A percentile compares a stretch with the other conserved stretches of the same genome.
Evolutionary conservation across 2,329 filamentous ascomycete species (phyloP).

Genomic region (Fusarium camptoceras): DNA sequence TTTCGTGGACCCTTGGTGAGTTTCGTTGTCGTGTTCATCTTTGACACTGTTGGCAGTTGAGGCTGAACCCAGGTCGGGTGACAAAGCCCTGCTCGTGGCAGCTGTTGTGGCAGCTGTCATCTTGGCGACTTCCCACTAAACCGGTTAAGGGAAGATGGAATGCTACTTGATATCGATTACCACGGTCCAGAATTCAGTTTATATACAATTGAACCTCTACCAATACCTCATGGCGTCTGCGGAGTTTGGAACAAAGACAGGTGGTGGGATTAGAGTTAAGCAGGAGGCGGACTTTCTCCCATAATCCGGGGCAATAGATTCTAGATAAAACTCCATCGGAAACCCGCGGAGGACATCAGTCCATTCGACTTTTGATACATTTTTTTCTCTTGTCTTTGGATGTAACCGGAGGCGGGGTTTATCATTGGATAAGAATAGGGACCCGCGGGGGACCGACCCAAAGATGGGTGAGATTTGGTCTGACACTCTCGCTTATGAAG

Average conservation of each 20-base stretch:
- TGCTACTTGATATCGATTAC: neutral
- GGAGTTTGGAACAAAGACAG: neutral
- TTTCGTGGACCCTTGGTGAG: neutral
- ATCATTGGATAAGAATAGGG: neutral
- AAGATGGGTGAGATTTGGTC: neutral
- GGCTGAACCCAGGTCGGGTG: neutral
- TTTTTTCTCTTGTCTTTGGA: neutral
- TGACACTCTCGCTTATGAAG: conserved; percentile 22
- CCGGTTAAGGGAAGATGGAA: neutral
- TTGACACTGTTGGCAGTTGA: conserved; percentile 19
- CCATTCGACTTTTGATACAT: neutral
- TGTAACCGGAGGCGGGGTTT: conserved; percentile 14
- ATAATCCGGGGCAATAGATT: neutral
- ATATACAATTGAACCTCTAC: neutral
- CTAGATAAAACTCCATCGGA: neutral
- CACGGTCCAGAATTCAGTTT: neutral
- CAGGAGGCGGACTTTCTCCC: neutral
- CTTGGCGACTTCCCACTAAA: neutral
- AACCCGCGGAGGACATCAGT: conserved; percentile 1
- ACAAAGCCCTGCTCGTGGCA: neutral
- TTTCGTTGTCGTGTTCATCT: neutral
- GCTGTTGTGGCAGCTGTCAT: neutral
- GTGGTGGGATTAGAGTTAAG: neutral
- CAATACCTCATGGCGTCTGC: neutral
- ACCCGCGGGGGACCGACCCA: conserved; percentile 28